Conservation (phyloP, 345 rosid species). For the Ceriops decandra region DNA sequence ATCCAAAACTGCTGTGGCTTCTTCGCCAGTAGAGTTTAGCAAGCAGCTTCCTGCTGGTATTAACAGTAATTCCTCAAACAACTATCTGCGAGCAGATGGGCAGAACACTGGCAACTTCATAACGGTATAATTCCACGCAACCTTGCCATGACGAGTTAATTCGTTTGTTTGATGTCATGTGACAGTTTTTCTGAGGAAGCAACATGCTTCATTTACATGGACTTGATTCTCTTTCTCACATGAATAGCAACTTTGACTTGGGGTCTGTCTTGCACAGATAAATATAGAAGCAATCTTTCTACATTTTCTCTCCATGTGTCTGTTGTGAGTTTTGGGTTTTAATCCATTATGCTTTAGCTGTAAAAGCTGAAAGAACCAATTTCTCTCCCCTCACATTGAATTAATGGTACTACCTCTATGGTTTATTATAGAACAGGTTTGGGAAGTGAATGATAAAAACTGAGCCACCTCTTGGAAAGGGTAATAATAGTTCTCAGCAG, state of each 20-base stretch:
- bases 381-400: no score
- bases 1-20: constrained; percentile 36
- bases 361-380: no score
- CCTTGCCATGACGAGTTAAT: background rate
- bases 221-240: background rate
- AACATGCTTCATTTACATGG: background rate
- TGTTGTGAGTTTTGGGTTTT: no score
- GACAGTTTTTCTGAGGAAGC: background rate
- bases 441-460: background rate
- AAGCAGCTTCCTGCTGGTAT: constrained; percentile 70
- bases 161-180: background rate
- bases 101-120: constrained; percentile 83
- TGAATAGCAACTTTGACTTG: background rate
- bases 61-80: constrained; percentile 55
- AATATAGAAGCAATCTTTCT: no score
- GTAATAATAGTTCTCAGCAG: background rate
- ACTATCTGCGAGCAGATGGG: constrained; percentile 72
- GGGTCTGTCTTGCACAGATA: background rate
- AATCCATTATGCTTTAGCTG: no score
- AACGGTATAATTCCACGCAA: constrained; percentile 40
- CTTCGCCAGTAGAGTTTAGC: constrained; percentile 42
- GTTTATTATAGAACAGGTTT: background rate
- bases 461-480: background rate
- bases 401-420: background rate
- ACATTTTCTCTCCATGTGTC: background rate